Percentiles rank a stretch among this genome's conserved stretches.
Evolutionary conservation across 2,329 filamentous ascomycete species (phyloP).

Genomic region (Sordariomycetes sp.): DNA sequence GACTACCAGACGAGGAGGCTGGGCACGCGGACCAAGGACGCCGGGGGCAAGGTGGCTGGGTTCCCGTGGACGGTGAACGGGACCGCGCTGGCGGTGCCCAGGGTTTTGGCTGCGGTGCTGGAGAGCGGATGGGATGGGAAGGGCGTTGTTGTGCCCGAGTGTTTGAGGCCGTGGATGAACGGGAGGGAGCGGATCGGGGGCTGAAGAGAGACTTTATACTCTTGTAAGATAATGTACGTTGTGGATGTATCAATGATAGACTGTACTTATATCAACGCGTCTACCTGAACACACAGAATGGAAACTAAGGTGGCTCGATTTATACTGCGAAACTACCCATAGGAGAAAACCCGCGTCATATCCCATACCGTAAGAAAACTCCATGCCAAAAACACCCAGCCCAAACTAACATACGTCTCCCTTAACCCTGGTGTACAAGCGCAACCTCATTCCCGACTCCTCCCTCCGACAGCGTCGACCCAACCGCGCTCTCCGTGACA

Average conservation of each 20-base stretch:
- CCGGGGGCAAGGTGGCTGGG: slow-evolving; percentile 15
- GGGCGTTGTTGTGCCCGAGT: slow-evolving; percentile 66
- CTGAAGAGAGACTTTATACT: background rate
- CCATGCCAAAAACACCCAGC: slow-evolving; percentile 17
- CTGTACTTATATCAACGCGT: background rate
- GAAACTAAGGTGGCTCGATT: background rate
- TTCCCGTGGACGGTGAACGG: slow-evolving; percentile 92
- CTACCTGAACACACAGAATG: background rate
- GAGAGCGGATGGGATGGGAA: slow-evolving; percentile 84
- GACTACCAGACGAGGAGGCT: slow-evolving; percentile 87
- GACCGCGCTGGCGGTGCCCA: slow-evolving; percentile 82
- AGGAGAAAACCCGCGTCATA: background rate
- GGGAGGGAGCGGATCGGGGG: slow-evolving; percentile 53
- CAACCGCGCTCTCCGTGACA: slow-evolving; percentile 34
- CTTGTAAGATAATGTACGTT: background rate
- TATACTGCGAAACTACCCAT: background rate
- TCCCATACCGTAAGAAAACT: slow-evolving; percentile 5
- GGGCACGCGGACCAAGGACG: slow-evolving; percentile 52
- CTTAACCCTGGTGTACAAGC: slow-evolving; percentile 5
- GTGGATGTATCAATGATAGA: background rate
- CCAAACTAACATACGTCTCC: slow-evolving; percentile 5
- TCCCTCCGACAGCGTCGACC: slow-evolving; percentile 13
- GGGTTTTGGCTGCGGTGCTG: slow-evolving; percentile 78
- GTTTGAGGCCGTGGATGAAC: slow-evolving; percentile 76
- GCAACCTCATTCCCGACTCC: slow-evolving; percentile 11